These are phyloP conservation scores for Solanum dulcamara DNA, from an alignment of 257 asterid genomes.

Conservation along the genomic window DNA sequence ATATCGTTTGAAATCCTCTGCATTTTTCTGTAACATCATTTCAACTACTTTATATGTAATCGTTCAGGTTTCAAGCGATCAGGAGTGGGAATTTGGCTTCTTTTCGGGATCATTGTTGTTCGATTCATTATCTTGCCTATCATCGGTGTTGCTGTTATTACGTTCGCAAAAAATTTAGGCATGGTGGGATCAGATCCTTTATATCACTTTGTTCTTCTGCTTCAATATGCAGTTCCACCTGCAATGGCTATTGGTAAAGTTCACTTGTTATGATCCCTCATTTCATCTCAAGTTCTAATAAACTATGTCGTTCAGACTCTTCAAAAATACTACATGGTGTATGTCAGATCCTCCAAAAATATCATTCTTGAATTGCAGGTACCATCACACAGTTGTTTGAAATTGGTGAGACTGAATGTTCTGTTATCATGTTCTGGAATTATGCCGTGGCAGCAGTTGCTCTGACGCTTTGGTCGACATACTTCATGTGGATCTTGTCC, in stretches of 20 bases:
- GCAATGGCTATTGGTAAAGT: conserved; percentile 14
- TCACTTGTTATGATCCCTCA: too few species aligned
- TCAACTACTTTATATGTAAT: neutral
- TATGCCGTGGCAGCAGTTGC: conserved; percentile 17
- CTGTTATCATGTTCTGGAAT: conserved; percentile 22
- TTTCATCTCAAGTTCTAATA: neutral
- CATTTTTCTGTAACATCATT: neutral
- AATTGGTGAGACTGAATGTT: conserved; percentile 22
- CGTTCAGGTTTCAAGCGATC: conserved; percentile 16
- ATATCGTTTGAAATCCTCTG: neutral
- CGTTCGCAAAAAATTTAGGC: neutral
- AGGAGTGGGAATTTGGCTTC: conserved; percentile 8
- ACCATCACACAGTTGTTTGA: conserved; percentile 19
- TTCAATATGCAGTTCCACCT: conserved; percentile 13
- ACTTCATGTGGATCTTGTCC: conserved; percentile 11
- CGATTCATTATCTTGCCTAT: conserved; percentile 7
- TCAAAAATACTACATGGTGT: neutral
- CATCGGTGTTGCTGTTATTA: neutral
- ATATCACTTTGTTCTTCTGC: conserved; percentile 17
- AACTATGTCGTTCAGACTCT: neutral
- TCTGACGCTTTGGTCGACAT: conserved; percentile 14
- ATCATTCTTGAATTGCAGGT: too few species aligned
- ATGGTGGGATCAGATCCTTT: conserved; percentile 14
- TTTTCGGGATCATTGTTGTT: conserved; percentile 3
- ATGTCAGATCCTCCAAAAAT: neutral